Evolutionary conservation across 768 basidiomycete genomes (phyloP).

Genomic region (Phaeolepiota aurea): DNA sequence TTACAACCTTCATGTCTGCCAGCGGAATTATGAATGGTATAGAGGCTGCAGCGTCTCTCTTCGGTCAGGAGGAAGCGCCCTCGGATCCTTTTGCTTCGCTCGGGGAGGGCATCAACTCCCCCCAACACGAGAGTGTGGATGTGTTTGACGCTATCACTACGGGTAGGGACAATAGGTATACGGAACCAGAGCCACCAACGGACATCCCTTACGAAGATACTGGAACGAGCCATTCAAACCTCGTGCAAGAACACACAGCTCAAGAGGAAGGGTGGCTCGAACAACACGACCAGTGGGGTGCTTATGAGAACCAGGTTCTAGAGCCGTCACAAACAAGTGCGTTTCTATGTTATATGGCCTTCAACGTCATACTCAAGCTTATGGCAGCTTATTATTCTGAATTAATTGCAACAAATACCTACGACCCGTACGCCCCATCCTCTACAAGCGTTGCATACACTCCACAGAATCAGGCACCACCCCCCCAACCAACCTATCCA

Average conservation of each 20-base stretch:
- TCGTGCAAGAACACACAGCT: no score
- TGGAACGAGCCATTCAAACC: no score
- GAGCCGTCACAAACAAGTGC: not conserved
- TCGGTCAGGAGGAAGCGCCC: constrained; percentile 55
- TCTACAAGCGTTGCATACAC: not conserved
- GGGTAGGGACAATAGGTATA: not conserved
- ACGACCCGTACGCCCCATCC: not conserved
- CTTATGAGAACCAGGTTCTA: not conserved
- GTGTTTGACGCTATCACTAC: not conserved
- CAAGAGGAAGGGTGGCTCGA: not conserved
- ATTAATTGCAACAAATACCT: not conserved
- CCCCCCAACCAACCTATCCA: not conserved
- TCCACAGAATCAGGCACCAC: constrained; percentile 2
- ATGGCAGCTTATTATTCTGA: not conserved
- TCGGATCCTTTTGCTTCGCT: constrained; percentile 60
- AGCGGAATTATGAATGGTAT: constrained; percentile 52
- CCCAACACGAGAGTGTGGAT: not conserved
- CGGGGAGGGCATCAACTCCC: constrained; percentile 18
- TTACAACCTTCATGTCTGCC: not conserved
- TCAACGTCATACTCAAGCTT: not conserved
- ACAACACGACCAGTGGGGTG: not conserved
- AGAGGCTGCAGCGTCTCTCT: constrained; percentile 77
- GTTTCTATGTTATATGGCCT: not conserved
- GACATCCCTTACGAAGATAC: not conserved
- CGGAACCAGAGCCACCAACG: not conserved